Conservation (phyloP, 2,329 filamentous ascomycete genomes). For the Periglandula ipomoeae region DNA sequence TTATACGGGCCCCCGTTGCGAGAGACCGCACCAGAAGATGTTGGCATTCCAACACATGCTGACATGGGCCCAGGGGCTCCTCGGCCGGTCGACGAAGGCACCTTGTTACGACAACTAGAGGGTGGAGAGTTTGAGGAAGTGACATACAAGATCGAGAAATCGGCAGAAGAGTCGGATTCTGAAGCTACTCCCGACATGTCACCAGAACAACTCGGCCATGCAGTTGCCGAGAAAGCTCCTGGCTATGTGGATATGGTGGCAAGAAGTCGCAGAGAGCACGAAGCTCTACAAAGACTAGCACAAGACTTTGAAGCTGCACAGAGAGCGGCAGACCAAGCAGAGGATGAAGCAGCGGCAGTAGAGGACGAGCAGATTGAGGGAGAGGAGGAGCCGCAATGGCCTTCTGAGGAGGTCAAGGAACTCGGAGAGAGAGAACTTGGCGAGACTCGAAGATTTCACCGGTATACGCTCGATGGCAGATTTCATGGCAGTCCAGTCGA, state of each 20-base stretch:
- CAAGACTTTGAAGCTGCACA: constrained; percentile 44
- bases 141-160: constrained; percentile 29
- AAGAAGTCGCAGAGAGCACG: constrained; percentile 46
- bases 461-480: constrained; percentile 63
- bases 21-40: constrained; percentile 50
- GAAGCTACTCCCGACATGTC: constrained; percentile 6
- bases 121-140: constrained; percentile 55
- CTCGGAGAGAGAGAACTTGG: constrained; percentile 23
- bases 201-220: constrained; percentile 15
- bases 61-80: constrained; percentile 21
- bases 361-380: constrained; percentile 18
- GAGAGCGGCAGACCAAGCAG: constrained; percentile 25
- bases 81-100: constrained; percentile 24
- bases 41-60: constrained; percentile 36
- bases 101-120: constrained; percentile 45
- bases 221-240: constrained; percentile 17
- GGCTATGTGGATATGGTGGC: constrained; percentile 39
- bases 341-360: constrained; percentile 14
- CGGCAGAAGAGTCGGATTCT: constrained; percentile 5
- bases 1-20: constrained; percentile 70
- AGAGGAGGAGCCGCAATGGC: constrained; percentile 17
- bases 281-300: constrained; percentile 44
- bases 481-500: constrained; percentile 68
- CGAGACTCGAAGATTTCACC: constrained; percentile 52
- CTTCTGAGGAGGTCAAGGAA: constrained; percentile 21